These are phyloP conservation scores for Calonectria pteridis DNA, from an alignment of 2,329 filamentous ascomycete genomes.

Conservation along the genomic window DNA sequence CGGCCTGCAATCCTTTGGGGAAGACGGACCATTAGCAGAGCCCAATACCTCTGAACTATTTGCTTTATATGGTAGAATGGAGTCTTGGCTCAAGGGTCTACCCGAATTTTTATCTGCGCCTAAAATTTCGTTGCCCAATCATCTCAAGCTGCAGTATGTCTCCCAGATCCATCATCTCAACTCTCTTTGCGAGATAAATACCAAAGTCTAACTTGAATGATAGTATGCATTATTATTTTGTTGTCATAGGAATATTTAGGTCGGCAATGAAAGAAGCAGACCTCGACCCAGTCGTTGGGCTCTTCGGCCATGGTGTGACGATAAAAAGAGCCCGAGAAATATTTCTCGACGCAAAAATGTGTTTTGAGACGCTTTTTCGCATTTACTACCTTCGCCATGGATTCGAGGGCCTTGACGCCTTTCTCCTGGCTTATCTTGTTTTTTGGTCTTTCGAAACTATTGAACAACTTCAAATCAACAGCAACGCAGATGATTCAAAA, in stretches of 20 bases:
- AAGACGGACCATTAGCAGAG: too few relatives aligned
- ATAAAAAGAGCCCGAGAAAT: neutral
- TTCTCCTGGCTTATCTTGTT: neutral
- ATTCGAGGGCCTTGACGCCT: neutral
- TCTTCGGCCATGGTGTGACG: neutral
- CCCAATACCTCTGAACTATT: neutral
- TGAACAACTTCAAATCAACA: neutral
- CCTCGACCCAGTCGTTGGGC: neutral
- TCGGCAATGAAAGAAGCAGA: neutral
- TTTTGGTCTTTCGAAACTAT: neutral
- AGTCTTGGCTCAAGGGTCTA: neutral
- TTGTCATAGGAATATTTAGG: neutral
- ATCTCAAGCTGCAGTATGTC: constrained; percentile 2
- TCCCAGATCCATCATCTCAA: neutral
- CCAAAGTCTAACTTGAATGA: neutral
- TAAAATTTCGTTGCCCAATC: neutral
- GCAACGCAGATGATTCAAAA: neutral
- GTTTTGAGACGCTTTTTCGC: neutral
- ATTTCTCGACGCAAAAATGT: neutral
- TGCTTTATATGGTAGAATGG: neutral
- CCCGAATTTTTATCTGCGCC: neutral
- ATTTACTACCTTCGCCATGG: neutral
- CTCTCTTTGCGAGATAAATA: neutral
- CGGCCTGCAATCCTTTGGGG: neutral
- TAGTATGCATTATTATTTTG: neutral